phyloP scores from a whole-genome alignment of 2,329 filamentous ascomycete species.

The Ceratocystis lukuohia region DNA sequence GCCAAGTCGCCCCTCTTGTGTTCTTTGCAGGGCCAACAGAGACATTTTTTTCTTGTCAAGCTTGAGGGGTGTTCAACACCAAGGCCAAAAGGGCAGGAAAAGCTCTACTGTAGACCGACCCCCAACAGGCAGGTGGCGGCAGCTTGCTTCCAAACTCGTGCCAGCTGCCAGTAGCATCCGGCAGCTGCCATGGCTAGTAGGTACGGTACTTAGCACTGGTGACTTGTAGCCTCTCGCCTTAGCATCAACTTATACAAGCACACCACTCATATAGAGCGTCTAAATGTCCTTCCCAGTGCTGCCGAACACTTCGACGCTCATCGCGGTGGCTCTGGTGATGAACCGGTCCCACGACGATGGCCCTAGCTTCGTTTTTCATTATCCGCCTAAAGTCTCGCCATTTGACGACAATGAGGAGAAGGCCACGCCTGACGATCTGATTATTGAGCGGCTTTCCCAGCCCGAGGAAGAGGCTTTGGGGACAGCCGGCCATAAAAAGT shows the following conservation, averaged over 20 bases:
- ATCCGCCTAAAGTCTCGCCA: slow-evolving; percentile 46
- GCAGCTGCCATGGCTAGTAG: not conserved
- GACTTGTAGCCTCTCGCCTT: not conserved
- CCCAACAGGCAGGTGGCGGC: not conserved
- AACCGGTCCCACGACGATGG: slow-evolving; percentile 58
- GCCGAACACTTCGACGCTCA: slow-evolving; percentile 41
- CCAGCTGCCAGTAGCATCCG: not conserved
- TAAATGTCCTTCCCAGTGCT: slow-evolving; percentile 37
- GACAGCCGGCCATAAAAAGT: slow-evolving; percentile 22
- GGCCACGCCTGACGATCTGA: slow-evolving; percentile 38
- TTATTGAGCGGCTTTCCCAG: slow-evolving; percentile 35
- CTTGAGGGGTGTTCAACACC: too few relatives aligned
- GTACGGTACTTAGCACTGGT: too few relatives aligned
- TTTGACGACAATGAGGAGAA: slow-evolving; percentile 27
- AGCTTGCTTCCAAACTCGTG: not conserved
- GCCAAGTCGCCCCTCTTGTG: not conserved
- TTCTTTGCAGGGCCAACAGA: not conserved
- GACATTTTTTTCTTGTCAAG: not conserved
- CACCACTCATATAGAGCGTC: slow-evolving; percentile 16
- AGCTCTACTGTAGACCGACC: too few relatives aligned
- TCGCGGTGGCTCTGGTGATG: slow-evolving; percentile 62
- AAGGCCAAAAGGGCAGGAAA: too few relatives aligned
- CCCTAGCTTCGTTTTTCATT: slow-evolving; percentile 74
- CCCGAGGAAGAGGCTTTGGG: slow-evolving; percentile 24
- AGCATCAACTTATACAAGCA: not conserved